phyloP scores from a whole-genome alignment of 164 flowering plant genomes.

The Chimonanthus salicifolius region DNA sequence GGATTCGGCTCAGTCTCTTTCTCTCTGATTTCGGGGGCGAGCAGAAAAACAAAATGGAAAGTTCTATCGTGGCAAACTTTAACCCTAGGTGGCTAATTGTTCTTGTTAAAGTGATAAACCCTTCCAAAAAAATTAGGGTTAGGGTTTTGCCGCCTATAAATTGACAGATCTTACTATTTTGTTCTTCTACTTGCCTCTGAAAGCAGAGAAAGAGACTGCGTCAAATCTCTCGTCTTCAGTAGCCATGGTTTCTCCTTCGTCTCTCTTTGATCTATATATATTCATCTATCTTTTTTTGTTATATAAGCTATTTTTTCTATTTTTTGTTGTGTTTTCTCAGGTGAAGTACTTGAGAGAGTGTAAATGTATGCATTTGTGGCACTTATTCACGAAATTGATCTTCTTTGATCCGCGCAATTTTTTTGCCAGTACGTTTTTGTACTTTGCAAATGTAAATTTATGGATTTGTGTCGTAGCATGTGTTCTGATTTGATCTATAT shows the following conservation, averaged over 20 bases:
- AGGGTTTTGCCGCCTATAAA: conserved; percentile 2
- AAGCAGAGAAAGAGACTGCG: not conserved
- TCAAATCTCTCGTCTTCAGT: not conserved
- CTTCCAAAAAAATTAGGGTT: not conserved
- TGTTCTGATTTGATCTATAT: not conserved
- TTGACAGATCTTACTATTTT: not conserved
- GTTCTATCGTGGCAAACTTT: not conserved
- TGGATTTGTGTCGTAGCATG: not conserved
- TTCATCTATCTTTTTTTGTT: not conserved
- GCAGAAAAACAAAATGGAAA: not conserved
- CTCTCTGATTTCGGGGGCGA: not conserved
- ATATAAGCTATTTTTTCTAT: not conserved
- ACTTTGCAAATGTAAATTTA: not conserved
- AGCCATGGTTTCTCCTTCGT: conserved; percentile 1
- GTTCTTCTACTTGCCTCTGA: not conserved
- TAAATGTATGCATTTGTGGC: conserved; percentile 14
- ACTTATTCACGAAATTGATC: too few species aligned
- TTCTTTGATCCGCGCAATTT: not conserved
- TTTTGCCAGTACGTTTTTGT: not conserved
- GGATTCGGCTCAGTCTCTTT: not conserved
- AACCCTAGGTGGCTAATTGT: not conserved
- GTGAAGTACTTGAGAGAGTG: conserved; percentile 78
- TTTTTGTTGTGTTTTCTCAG: conserved; percentile 10
- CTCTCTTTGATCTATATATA: not conserved
- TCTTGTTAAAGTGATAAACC: too few species aligned